phyloP scores from a whole-genome alignment of 257 asterid species.

The Solanum megistacrolobum region DNA sequence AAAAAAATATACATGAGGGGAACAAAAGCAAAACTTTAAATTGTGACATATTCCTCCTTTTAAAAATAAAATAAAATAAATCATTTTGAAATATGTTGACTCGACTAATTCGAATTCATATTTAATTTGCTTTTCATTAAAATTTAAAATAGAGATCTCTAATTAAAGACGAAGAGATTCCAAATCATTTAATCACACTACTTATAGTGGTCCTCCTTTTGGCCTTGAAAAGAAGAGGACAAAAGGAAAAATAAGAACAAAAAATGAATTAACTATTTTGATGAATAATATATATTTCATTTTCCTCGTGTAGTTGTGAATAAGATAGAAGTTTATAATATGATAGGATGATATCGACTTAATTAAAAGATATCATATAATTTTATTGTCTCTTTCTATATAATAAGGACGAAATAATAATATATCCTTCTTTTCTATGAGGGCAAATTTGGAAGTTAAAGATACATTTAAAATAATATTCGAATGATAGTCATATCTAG shows the following conservation, averaged over 20 bases:
- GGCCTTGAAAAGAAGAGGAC: background rate
- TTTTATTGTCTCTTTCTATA: background rate
- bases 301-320: background rate
- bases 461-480: background rate
- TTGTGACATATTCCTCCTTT: background rate
- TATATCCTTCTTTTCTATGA: background rate
- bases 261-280: background rate
- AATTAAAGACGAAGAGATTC: accelerated
- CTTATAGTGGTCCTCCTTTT: background rate
- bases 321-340: background rate
- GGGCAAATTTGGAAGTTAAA: background rate
- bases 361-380: background rate
- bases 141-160: background rate
- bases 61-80: background rate
- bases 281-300: background rate
- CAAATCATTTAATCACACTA: background rate
- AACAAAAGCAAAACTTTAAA: background rate
- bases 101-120: background rate
- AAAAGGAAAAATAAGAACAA: background rate
- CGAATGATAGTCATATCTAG: background rate
- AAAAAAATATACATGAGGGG: accelerated
- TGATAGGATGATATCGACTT: background rate
- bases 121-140: background rate
- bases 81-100: background rate
- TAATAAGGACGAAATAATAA: background rate